Percentiles rank a stretch among this genome's conserved stretches.
Conservation (phyloP, 2,329 filamentous ascomycete genomes). For the Sclerotinia minor region DNA sequence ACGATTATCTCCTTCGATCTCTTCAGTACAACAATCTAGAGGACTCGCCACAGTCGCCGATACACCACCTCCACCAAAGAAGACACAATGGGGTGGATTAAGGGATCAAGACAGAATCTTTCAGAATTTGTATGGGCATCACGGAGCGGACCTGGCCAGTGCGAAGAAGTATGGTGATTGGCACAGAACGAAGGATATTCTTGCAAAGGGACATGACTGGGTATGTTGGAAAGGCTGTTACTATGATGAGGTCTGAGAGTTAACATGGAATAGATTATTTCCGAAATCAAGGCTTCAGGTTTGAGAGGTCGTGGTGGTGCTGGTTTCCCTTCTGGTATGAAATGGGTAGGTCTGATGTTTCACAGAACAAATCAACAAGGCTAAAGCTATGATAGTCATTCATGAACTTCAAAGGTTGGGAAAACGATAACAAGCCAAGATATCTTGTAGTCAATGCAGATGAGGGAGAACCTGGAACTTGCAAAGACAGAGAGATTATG, state of each 20-base stretch:
- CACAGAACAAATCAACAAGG: constrained; percentile 27
- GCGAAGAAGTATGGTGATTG: constrained; percentile 98
- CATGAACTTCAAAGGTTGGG: constrained; percentile 99
- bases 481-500: constrained; percentile 99
- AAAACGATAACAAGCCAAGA: constrained; percentile 92
- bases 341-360: constrained; percentile 73
- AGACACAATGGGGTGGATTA: constrained; percentile 77
- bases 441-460: constrained; percentile 98
- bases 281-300: constrained; percentile 94
- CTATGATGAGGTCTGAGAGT: constrained; percentile 18
- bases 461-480: constrained; percentile 97
- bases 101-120: constrained; percentile 98
- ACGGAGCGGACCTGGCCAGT: constrained; percentile 85
- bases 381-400: constrained; percentile 67
- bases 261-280: constrained; percentile 68
- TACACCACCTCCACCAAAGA: constrained; percentile 62
- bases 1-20: constrained; percentile 42
- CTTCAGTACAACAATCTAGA: constrained; percentile 58
- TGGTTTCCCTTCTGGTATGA: constrained; percentile 95
- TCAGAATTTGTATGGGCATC: constrained; percentile 95
- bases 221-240: constrained; percentile 44
- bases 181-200: constrained; percentile 99
- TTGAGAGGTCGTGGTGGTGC: constrained; percentile 94
- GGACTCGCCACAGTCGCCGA: constrained; percentile 81
- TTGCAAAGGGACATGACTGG: constrained; percentile 97